Conservation (phyloP, 768 basidiomycete species). For the Suillus sp. region DNA sequence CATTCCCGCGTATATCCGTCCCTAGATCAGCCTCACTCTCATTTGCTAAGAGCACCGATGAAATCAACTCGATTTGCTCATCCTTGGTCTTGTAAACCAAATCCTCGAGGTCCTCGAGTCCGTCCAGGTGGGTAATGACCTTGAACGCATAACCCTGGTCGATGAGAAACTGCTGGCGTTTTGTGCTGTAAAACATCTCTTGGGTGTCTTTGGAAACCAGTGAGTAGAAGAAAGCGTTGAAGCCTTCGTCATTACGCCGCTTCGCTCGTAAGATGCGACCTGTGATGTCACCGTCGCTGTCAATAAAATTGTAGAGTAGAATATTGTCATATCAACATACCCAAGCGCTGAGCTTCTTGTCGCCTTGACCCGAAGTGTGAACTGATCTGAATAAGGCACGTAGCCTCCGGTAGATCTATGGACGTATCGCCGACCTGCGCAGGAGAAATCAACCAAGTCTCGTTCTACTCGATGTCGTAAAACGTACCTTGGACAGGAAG, state of each 20-base stretch:
- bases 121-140: constrained; percentile 97
- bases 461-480: constrained; percentile 14
- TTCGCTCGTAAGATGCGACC: constrained; percentile 97
- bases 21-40: constrained; percentile 90
- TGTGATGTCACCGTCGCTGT: constrained; percentile 32
- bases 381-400: constrained; percentile 98
- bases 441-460: constrained; percentile 17
- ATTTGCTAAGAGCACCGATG: constrained; percentile 87
- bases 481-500: constrained; percentile 88
- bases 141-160: constrained; percentile 99
- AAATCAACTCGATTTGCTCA: constrained; percentile 96
- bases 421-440: constrained; percentile 94
- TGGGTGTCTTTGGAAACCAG: constrained; percentile 98
- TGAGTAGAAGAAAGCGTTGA: constrained; percentile 99
- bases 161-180: constrained; percentile 97
- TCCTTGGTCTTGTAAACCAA: constrained; percentile 90
- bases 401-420: constrained; percentile 98
- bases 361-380: constrained; percentile 98
- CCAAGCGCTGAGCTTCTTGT: constrained; percentile 96
- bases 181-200: constrained; percentile 99
- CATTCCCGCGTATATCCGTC: constrained; percentile 77
- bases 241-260: constrained; percentile 97
- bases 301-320: constrained; percentile 19
- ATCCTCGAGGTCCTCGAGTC: constrained; percentile 81
- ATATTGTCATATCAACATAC: constrained; percentile 42